Conservation (phyloP, 345 rosid species). For the Triadica sebifera region DNA sequence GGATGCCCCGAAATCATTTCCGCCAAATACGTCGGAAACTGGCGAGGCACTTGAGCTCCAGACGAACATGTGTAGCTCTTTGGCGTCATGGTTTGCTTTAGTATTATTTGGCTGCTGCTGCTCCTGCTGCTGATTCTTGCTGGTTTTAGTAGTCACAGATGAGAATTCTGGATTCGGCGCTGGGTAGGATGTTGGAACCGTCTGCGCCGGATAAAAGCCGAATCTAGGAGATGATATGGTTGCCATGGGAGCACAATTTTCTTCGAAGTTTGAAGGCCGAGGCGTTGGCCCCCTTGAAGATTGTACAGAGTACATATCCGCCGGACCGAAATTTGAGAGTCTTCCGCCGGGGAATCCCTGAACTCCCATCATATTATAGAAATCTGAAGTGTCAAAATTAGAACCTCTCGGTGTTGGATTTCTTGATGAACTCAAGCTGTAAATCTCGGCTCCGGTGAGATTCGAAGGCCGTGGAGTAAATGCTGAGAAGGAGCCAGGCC, state of each 20-base stretch:
- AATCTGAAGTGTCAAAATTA: slow-evolving; percentile 36
- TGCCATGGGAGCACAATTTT: slow-evolving; percentile 44
- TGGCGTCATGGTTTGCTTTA: slow-evolving; percentile 66
- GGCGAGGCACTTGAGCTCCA: slow-evolving; percentile 46
- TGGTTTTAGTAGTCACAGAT: slow-evolving; percentile 29
- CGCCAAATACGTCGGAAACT: slow-evolving; percentile 53
- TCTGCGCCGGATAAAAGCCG: slow-evolving; percentile 65
- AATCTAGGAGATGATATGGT: slow-evolving; percentile 60
- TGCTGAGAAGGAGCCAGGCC: slow-evolving; percentile 33
- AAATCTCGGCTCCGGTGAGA: slow-evolving; percentile 51
- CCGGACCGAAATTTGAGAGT: slow-evolving; percentile 74
- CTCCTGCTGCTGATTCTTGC: slow-evolving; percentile 27
- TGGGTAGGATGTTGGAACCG: slow-evolving; percentile 67
- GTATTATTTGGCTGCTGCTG: slow-evolving; percentile 27
- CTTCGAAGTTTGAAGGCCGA: slow-evolving; percentile 38
- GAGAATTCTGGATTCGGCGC: slow-evolving; percentile 87
- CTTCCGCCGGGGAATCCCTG: slow-evolving; percentile 68
- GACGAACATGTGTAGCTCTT: slow-evolving; percentile 47
- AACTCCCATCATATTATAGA: slow-evolving; percentile 51
- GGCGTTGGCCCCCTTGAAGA: slow-evolving; percentile 64
- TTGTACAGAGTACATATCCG: slow-evolving; percentile 74
- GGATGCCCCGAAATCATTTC: slow-evolving; percentile 48
- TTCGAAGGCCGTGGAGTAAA: slow-evolving; percentile 50
- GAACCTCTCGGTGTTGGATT: slow-evolving; percentile 51
- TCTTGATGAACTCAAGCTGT: slow-evolving; percentile 43